Base-by-base conservation (phyloP, 202 grass and related monocot species). In the Carex sylvatica region DNA sequence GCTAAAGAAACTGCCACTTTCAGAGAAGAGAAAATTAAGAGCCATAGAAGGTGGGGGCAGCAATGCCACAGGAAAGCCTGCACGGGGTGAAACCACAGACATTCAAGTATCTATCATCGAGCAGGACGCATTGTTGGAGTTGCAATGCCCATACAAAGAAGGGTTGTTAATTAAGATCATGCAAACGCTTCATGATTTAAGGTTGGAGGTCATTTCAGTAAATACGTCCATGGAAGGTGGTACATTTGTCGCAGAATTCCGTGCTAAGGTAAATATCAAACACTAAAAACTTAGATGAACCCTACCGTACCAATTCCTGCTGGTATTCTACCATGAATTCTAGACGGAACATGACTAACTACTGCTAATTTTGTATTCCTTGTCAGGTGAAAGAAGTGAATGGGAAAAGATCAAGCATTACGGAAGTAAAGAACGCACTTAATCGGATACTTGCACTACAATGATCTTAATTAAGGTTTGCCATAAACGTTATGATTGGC, bases 101-200 rank as follows among this genome's bases (percentile, higher is more conserved):
- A 89, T 98, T 36, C 89, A 93, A 56, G 96, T 92, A 18, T 95
- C 92, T 59, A 89, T 98, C 35, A 88, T 90, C 16, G 92, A 64
- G 72, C 68, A 67, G 23, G 92, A 98, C 52, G 91, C 86, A 53
- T 53, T 93, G 73, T 15, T 98, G 68, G 92, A 95, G 80, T 65
- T 98, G 2, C 73, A 88, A 61, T 93, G 96, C 63, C 72, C 77
- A 33, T 23, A 85, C 68, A 81, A 80, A 77, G 87, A 88, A 22
- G 92, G 87, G 23, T 76, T 95, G 61, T 83, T 98, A 59, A 46
- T 93, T 40, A 85, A 66, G 10, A 83, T 98, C 55, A 83, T 98
- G 89, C 88, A 90, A 70, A 73, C 82, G 12, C 55, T 98, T 62
- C 86, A 90, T 51, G 86, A 90, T 15, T 87, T 93, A 4, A 74